A percentile compares a stretch with the other conserved stretches of the same genome.
Conservation (phyloP, 2,329 filamentous ascomycete species). For the Fusarium pseudoanthophilum region DNA sequence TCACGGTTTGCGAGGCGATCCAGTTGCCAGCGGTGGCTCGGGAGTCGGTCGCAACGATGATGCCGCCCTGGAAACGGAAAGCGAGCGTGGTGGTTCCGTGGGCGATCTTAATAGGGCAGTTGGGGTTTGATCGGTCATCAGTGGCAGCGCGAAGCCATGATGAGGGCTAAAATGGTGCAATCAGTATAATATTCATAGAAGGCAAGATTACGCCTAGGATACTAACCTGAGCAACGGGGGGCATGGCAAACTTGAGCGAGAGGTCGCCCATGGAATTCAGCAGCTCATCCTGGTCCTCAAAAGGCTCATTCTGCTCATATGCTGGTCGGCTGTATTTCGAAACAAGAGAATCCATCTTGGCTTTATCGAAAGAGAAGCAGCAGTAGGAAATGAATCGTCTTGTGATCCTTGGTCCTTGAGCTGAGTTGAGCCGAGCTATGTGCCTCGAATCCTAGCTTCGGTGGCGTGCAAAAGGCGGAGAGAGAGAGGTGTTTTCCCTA, state of each 20-base stretch:
- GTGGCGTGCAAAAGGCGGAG: neutral
- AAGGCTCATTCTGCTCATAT: conserved; percentile 76
- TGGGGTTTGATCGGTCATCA: conserved; percentile 95
- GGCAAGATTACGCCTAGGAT: neutral
- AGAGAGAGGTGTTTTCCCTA: neutral
- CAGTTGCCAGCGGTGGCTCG: conserved; percentile 97
- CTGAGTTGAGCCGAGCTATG: conserved; percentile 21
- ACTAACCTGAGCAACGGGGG: conserved; percentile 87
- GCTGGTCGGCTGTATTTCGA: conserved; percentile 87
- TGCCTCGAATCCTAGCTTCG: conserved; percentile 12
- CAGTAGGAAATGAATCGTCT: conserved; percentile 10
- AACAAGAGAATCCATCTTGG: conserved; percentile 88
- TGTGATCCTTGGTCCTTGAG: conserved; percentile 14
- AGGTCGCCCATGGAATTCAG: conserved; percentile 78
- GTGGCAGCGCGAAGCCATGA: conserved; percentile 97
- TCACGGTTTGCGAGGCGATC: conserved; percentile 99
- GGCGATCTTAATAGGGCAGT: conserved; percentile 98
- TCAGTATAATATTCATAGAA: conserved; percentile 6
- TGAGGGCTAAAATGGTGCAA: conserved; percentile 69
- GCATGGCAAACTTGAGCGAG: conserved; percentile 94
- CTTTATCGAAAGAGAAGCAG: conserved; percentile 20
- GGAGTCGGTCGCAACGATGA: conserved; percentile 98
- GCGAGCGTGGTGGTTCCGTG: conserved; percentile 98
- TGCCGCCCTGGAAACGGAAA: conserved; percentile 97
- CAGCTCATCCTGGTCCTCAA: conserved; percentile 77